A percentile compares a stretch with the other conserved stretches of the same genome.
These are phyloP conservation scores for Durusdinium trenchii DNA, from an alignment of 73 alveolate genomes.

Conservation along the genomic window DNA sequence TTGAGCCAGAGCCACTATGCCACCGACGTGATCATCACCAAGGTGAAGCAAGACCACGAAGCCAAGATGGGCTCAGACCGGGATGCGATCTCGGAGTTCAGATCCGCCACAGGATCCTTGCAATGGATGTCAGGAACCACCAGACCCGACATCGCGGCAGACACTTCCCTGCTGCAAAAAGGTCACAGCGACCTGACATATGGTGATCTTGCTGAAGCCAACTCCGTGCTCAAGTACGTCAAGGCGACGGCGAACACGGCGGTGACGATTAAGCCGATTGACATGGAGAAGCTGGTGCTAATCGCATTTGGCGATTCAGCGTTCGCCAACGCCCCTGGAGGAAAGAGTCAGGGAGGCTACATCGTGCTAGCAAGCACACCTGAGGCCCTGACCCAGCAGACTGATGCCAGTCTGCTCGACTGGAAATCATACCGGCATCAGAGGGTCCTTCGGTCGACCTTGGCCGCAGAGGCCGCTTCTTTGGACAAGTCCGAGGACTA, in stretches of 20 bases:
- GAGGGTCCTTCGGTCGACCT: background rate
- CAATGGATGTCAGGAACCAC: background rate
- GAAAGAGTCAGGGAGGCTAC: background rate
- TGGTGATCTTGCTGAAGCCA: too few species aligned
- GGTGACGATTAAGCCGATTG: background rate
- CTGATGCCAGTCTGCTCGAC: background rate
- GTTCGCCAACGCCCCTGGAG: too few species aligned
- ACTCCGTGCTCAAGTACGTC: background rate
- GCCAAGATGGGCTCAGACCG: background rate
- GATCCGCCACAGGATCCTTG: background rate
- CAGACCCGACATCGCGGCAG: slow-evolving; percentile 4
- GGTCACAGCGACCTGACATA: background rate
- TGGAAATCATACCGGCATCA: background rate
- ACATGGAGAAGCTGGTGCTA: background rate
- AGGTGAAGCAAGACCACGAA: background rate
- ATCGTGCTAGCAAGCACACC: background rate
- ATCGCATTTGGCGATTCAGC: too few species aligned
- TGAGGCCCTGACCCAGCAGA: background rate
- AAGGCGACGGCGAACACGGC: background rate
- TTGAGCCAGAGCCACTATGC: background rate
- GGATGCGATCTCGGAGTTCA: background rate
- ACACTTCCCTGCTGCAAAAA: background rate
- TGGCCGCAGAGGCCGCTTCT: background rate
- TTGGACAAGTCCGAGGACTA: background rate
- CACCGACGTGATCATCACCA: background rate